Percentiles rank a stretch among this genome's conserved stretches.
These are phyloP conservation scores for Eucalyptus brandiana DNA, from an alignment of 345 rosid genomes.

Conservation along the genomic window DNA sequence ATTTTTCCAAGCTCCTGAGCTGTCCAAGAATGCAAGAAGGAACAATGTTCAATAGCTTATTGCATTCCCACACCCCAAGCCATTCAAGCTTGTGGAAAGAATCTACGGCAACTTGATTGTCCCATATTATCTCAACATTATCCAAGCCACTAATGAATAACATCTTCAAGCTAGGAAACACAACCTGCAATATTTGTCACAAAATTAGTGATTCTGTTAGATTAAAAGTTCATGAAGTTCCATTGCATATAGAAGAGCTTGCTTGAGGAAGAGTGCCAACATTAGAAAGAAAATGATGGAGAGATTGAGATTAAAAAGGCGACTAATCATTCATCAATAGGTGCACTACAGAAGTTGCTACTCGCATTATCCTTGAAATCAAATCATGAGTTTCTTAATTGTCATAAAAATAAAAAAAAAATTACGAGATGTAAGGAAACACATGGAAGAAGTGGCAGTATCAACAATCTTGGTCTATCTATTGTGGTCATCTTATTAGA, in stretches of 20 bases:
- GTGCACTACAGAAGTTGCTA: no score
- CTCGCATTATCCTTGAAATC: no score
- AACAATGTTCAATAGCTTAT: neutral
- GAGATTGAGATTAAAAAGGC: neutral
- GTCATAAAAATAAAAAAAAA: rapidly evolving
- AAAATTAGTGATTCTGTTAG: neutral
- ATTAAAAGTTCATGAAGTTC: neutral
- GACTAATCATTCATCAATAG: neutral
- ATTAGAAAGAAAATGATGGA: no score
- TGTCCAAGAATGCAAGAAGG: neutral
- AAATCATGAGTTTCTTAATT: no score
- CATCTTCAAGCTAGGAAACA: neutral
- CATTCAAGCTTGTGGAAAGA: neutral
- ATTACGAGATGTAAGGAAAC: no score
- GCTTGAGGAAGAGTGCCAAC: neutral
- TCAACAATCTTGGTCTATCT: no score
- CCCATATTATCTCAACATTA: neutral
- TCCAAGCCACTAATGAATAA: rapidly evolving
- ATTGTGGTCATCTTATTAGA: no score
- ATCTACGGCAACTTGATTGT: neutral
- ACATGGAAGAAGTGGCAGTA: no score
- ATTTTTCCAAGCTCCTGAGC: neutral
- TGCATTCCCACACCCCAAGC: rapidly evolving
- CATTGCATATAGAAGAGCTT: neutral
- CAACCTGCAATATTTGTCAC: neutral